These are phyloP conservation scores for Fusarium aywerte DNA, from an alignment of 2,329 filamentous ascomycete genomes.

Conservation along the genomic window DNA sequence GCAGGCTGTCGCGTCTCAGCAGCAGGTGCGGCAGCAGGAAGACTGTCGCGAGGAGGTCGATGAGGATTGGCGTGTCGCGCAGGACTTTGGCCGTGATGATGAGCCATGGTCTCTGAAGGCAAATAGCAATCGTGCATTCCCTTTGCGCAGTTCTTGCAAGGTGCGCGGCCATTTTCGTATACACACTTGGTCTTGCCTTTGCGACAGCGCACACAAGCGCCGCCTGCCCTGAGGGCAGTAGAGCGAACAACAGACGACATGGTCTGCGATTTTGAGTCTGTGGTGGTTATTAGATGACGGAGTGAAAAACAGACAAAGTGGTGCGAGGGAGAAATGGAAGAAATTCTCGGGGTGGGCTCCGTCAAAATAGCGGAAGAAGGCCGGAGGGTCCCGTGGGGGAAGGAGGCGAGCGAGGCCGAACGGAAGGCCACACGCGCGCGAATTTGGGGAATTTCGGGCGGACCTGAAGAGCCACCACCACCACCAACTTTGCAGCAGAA, in stretches of 20 bases:
- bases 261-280: neutral
- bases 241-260: conserved; percentile 65
- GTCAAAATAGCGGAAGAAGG: conserved; percentile 38
- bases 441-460: conserved; percentile 34
- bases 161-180: conserved; percentile 70
- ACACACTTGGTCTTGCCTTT: conserved; percentile 73
- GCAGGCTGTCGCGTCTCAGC: conserved; percentile 58
- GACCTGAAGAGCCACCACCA: conserved; percentile 25
- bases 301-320: conserved; percentile 4
- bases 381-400: conserved; percentile 38
- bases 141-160: conserved; percentile 72
- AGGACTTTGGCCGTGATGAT: conserved; percentile 69
- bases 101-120: conserved; percentile 68
- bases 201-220: conserved; percentile 70
- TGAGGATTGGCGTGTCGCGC: conserved; percentile 60
- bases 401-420: conserved; percentile 36
- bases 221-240: conserved; percentile 69
- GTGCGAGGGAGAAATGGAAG: conserved; percentile 27
- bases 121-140: conserved; percentile 73
- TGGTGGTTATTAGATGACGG: neutral
- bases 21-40: conserved; percentile 63
- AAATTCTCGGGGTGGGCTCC: conserved; percentile 35
- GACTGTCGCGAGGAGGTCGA: conserved; percentile 63
- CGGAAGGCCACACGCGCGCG: conserved; percentile 36
- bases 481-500: conserved; percentile 8